Evolutionary conservation across 2,329 filamentous ascomycete genomes (phyloP).

Genomic region (Fusarium subglutinans): DNA sequence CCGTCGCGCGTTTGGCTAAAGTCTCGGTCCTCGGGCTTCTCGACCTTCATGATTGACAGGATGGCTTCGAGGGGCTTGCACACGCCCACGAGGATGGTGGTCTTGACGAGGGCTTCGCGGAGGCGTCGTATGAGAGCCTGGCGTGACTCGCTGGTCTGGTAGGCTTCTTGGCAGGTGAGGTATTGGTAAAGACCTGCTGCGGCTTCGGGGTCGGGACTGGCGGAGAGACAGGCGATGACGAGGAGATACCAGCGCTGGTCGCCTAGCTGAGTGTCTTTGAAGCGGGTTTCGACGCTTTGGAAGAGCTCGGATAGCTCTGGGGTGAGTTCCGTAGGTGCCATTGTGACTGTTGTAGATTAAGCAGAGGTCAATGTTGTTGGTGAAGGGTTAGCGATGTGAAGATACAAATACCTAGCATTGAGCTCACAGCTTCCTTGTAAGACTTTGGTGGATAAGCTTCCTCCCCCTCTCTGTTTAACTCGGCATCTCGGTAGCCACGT

Average conservation of each 20-base stretch:
- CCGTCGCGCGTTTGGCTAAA: conserved; percentile 61
- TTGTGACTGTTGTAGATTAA: background rate
- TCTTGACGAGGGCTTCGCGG: conserved; percentile 68
- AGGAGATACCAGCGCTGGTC: conserved; percentile 33
- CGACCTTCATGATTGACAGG: conserved; percentile 61
- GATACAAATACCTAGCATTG: background rate
- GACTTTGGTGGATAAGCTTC: background rate
- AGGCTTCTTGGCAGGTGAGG: conserved; percentile 52
- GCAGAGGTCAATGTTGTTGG: background rate
- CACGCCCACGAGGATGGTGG: conserved; percentile 66
- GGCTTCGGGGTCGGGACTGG: conserved; percentile 33
- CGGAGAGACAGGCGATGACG: conserved; percentile 26
- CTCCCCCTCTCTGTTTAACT: background rate
- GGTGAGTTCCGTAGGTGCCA: conserved; percentile 12
- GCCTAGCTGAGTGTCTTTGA: conserved; percentile 25
- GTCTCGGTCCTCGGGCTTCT: conserved; percentile 65
- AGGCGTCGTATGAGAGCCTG: conserved; percentile 60
- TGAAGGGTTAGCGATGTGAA: background rate
- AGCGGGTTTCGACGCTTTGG: conserved; percentile 19
- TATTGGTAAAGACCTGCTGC: conserved; percentile 30
- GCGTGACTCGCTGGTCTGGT: conserved; percentile 53
- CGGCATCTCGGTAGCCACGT: background rate
- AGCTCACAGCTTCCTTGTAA: background rate
- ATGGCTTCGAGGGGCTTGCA: conserved; percentile 71
- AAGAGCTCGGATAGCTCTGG: conserved; percentile 23